These are phyloP conservation scores for Coffea canephora DNA, from an alignment of 257 asterid species.

Conservation along the genomic window DNA sequence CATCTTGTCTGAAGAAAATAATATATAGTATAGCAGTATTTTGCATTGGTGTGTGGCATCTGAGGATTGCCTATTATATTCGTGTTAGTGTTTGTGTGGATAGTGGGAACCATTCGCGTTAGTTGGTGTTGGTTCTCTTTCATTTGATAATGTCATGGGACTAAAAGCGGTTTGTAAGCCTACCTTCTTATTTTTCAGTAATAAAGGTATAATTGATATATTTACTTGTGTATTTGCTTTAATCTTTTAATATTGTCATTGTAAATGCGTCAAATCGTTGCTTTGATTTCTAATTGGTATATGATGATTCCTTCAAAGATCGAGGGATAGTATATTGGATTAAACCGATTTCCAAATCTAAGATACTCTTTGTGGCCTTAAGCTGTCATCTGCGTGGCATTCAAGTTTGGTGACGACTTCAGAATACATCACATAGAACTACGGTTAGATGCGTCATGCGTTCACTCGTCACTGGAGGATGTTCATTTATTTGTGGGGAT, in stretches of 20 bases:
- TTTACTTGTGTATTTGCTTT: background rate
- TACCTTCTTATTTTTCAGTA: background rate
- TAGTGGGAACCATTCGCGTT: background rate
- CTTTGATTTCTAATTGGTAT: background rate
- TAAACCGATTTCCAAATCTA: background rate
- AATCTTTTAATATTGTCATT: background rate
- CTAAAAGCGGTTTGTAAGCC: conserved; percentile 7
- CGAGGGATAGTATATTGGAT: background rate
- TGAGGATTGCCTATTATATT: background rate
- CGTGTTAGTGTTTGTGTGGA: background rate
- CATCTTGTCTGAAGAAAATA: background rate
- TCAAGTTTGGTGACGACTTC: background rate
- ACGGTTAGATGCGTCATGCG: background rate
- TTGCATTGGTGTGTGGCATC: background rate
- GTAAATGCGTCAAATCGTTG: too few relatives aligned
- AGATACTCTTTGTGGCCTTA: background rate
- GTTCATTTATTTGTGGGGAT: background rate
- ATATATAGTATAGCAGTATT: background rate
- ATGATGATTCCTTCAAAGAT: background rate
- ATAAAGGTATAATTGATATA: background rate
- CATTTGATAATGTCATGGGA: conserved; percentile 19
- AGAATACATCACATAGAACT: background rate
- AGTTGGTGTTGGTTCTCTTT: background rate
- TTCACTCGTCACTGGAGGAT: background rate
- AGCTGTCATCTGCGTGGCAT: background rate